Evolutionary conservation across 2,329 filamentous ascomycete species (phyloP), one percentile per base, ranked within the genome.

Genomic region (Ophiostoma ulmi): DNA sequence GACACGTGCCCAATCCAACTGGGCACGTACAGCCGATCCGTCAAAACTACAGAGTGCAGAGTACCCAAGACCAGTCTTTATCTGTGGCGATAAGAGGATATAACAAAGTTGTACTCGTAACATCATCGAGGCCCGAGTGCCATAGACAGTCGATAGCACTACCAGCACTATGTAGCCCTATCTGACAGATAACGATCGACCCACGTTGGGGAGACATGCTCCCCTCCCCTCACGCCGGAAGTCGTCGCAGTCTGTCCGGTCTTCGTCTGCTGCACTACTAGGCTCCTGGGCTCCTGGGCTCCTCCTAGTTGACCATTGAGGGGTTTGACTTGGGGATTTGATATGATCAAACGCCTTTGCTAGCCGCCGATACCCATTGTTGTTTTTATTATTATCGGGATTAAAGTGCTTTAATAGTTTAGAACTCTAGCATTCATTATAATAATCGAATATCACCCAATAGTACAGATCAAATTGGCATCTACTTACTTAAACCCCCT

Each of bases 171-270:
- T 64, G 36, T n/a, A 7, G 63, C 63, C 22, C 26, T 63, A 63
- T 63, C 58, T 38, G 26, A 26, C 63, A 65, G 63, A 65, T 65
- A 65, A 65, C 36, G 35, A 65, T 35, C 36, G 63, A 65, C 63
- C 63, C 63, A 65, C 63, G 63, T 39, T 39, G 63, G 63, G 63
- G 63, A 65, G 36, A 65, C 63, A 39, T 65, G 63, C 36, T 38
- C 35, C 63, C 63, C 63, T 65, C 63, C 63, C 35, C 35, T 58
- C 52, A 26, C 8, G 13, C 26, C 58, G 58, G 58, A 11, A 2
- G 26, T 31, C 58, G 58, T 63, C 58, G 58, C 26, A 35, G 52
- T 58, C 63, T 39, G 63, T 65, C 63, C 63, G 35, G 58, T 65
- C 35, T 31, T 65, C 17, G 63, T 63, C 58, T 14, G 26, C 63